Conservation (phyloP, 2,329 filamentous ascomycete species). For the Neopestalotiopsis clavispora region DNA sequence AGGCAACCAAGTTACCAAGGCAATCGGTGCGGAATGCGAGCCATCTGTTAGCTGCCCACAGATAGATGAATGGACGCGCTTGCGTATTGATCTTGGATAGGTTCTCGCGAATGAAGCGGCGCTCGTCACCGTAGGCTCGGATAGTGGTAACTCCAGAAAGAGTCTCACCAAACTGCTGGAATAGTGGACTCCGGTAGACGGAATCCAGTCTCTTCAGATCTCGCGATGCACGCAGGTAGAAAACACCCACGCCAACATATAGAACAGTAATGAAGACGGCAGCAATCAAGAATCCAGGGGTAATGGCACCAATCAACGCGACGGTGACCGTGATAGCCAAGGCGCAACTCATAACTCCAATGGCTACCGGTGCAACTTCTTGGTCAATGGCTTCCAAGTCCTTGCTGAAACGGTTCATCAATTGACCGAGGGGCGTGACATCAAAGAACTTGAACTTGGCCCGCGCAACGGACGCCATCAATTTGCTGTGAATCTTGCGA, state of each 20-base stretch:
- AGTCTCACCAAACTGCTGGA: conserved; percentile 98
- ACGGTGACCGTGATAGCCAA: conserved; percentile 82
- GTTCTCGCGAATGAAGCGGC: conserved; percentile 92
- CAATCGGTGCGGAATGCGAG: conserved; percentile 90
- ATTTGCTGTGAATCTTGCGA: conserved; percentile 76
- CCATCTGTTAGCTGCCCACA: conserved; percentile 98
- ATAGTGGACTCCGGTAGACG: conserved; percentile 90
- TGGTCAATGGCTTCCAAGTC: conserved; percentile 95
- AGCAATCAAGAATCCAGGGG: conserved; percentile 87
- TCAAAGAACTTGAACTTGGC: conserved; percentile 99
- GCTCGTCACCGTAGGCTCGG: conserved; percentile 91
- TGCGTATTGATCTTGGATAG: conserved; percentile 86
- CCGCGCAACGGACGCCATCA: conserved; percentile 80
- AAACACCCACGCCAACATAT: conserved; percentile 81
- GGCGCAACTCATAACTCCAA: conserved; percentile 71
- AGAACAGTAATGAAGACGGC: conserved; percentile 82
- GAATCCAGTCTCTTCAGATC: conserved; percentile 96
- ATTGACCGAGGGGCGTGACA: conserved; percentile 89
- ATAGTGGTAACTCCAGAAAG: conserved; percentile 95
- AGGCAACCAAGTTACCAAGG: conserved; percentile 87
- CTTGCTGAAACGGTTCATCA: conserved; percentile 99
- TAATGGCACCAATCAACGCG: conserved; percentile 84
- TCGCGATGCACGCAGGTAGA: conserved; percentile 91
- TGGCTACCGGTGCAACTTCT: conserved; percentile 90
- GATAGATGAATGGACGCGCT: conserved; percentile 89